Percentiles rank a stretch among this genome's conserved stretches.
These are phyloP conservation scores for Phytophthora ramorum DNA, from an alignment of 352 stramenopile species.

Conservation along the genomic window DNA sequence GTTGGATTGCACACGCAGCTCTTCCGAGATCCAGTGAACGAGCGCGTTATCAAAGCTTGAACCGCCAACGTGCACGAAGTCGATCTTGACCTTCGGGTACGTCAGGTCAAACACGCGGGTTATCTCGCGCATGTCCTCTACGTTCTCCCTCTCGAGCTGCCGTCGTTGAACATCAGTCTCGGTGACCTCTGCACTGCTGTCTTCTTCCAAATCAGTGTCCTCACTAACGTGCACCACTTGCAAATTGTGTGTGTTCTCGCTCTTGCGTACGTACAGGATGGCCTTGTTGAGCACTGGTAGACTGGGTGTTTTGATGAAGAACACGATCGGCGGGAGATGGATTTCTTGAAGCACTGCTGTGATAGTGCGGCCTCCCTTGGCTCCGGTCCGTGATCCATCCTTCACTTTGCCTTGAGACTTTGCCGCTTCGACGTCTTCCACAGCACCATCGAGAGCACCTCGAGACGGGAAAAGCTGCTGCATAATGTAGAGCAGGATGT, in stretches of 20 bases:
- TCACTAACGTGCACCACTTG: slow-evolving; percentile 89
- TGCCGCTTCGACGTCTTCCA: slow-evolving; percentile 35
- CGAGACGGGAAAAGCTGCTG: slow-evolving; percentile 66
- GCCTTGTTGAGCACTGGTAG: slow-evolving; percentile 94
- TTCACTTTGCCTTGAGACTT: slow-evolving; percentile 32
- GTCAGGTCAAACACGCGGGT: slow-evolving; percentile 87
- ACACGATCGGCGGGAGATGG: slow-evolving; percentile 89
- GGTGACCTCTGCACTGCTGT: slow-evolving; percentile 41
- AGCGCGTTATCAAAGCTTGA: slow-evolving; percentile 75
- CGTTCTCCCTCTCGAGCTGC: slow-evolving; percentile 43
- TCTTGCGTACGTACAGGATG: slow-evolving; percentile 93
- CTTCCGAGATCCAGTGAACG: slow-evolving; percentile 87
- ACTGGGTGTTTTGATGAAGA: slow-evolving; percentile 91
- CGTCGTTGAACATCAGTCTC: slow-evolving; percentile 44
- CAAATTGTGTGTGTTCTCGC: slow-evolving; percentile 93
- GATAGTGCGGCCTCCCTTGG: slow-evolving; percentile 73
- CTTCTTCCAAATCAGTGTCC: slow-evolving; percentile 31
- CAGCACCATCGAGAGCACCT: slow-evolving; percentile 19
- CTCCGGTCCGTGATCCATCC: slow-evolving; percentile 51
- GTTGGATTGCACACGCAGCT: slow-evolving; percentile 84
- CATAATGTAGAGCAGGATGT: slow-evolving; percentile 75
- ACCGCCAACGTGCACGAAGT: slow-evolving; percentile 81
- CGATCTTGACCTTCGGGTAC: slow-evolving; percentile 94
- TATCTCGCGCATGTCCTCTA: slow-evolving; percentile 81
- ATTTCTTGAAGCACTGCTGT: slow-evolving; percentile 64